These are phyloP conservation scores for Talaromyces sp. DNA, from an alignment of 2,329 filamentous ascomycete species.

Conservation along the genomic window DNA sequence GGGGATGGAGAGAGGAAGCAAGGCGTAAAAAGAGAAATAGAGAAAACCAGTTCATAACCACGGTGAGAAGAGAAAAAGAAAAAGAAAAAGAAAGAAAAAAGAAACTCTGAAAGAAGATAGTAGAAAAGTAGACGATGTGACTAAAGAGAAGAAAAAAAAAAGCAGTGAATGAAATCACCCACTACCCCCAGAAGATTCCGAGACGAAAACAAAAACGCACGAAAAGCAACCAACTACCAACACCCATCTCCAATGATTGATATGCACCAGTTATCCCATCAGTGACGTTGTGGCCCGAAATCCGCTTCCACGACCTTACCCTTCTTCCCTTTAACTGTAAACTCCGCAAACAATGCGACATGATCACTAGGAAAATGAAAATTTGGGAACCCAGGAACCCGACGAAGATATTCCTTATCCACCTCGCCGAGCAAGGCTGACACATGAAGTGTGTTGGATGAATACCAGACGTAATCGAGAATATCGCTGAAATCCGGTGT, in stretches of 20 bases:
- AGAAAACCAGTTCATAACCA: slow-evolving; percentile 26
- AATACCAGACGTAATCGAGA: slow-evolving; percentile 98
- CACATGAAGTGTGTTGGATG: slow-evolving; percentile 83
- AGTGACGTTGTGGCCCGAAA: slow-evolving; percentile 57
- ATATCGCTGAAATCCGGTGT: slow-evolving; percentile 89
- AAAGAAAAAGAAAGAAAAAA: slow-evolving; percentile 19
- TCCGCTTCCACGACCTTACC: slow-evolving; percentile 70
- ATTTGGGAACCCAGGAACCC: slow-evolving; percentile 88
- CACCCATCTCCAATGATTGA: slow-evolving; percentile 43
- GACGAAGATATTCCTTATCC: slow-evolving; percentile 79
- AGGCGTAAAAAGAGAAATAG: slow-evolving; percentile 17
- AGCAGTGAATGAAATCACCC: slow-evolving; percentile 25
- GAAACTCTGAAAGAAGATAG: slow-evolving; percentile 19
- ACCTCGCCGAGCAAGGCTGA: slow-evolving; percentile 83
- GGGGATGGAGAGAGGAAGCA: slow-evolving; percentile 14
- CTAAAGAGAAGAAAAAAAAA: slow-evolving; percentile 23
- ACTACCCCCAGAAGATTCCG: slow-evolving; percentile 48
- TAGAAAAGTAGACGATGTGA: slow-evolving; percentile 17
- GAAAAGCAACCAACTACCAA: slow-evolving; percentile 36
- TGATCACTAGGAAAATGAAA: slow-evolving; percentile 95
- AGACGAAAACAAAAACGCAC: slow-evolving; percentile 36
- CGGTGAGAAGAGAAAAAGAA: slow-evolving; percentile 14
- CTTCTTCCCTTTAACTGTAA: slow-evolving; percentile 84
- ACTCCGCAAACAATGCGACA: slow-evolving; percentile 84
- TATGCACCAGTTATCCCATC: slow-evolving; percentile 35